These are phyloP conservation scores for Skeletonema potamos DNA, from an alignment of 108 stramenopile genomes.

Conservation along the genomic window DNA sequence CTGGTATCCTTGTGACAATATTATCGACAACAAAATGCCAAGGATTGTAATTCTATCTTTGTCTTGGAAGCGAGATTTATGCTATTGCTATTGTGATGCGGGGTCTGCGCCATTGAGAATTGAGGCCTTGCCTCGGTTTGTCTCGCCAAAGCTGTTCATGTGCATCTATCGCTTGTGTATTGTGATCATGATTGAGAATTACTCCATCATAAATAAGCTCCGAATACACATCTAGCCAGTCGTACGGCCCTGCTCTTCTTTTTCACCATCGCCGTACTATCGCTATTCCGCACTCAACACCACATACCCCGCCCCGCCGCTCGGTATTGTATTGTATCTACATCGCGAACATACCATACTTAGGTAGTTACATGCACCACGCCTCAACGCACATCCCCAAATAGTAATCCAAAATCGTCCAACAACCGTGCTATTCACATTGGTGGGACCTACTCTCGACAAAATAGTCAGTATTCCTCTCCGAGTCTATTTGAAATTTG, in stretches of 20 bases:
- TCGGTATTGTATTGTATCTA: too few relatives aligned
- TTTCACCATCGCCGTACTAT: too few relatives aligned
- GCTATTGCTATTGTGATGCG: neutral
- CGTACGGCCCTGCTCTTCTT: neutral
- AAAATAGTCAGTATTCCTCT: too few relatives aligned
- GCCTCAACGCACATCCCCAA: too few relatives aligned
- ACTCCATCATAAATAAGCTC: neutral
- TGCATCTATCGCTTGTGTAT: neutral
- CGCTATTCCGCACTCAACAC: too few relatives aligned
- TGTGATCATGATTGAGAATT: neutral
- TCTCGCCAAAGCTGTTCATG: neutral
- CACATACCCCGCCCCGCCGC: too few relatives aligned
- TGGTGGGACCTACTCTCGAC: neutral
- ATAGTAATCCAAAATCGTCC: too few relatives aligned
- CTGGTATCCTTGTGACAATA: neutral
- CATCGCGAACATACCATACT: too few relatives aligned
- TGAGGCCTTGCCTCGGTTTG: neutral
- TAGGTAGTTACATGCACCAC: too few relatives aligned
- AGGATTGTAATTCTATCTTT: neutral
- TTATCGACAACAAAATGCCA: neutral
- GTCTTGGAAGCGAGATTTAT: neutral
- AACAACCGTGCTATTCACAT: too few relatives aligned
- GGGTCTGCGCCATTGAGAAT: neutral
- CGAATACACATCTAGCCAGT: neutral
- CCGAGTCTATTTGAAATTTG: too few relatives aligned